Conservation (phyloP, 352 stramenopile species). For the Phytophthora cactorum region DNA sequence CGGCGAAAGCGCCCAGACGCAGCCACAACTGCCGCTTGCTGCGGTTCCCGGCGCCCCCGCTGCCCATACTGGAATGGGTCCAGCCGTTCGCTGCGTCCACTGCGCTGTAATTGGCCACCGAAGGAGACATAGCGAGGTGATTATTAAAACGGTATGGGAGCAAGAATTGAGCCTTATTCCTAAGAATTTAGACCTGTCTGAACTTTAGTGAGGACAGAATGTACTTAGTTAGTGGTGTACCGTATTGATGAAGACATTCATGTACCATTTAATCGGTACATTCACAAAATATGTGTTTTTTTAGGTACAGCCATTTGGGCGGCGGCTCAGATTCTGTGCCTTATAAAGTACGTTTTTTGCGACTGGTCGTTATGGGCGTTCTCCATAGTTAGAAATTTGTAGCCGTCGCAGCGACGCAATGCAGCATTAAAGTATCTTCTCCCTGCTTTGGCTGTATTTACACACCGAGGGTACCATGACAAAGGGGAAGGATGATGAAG, state of each 20-base stretch:
- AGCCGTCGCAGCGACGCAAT: constrained; percentile 3
- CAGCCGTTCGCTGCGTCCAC: constrained; percentile 22
- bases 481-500: constrained; percentile 26
- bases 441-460: constrained; percentile 4
- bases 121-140: constrained; percentile 20
- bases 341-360: neutral
- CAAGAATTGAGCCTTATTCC: neutral
- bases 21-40: constrained; percentile 29
- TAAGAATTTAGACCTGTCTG: constrained; percentile 1
- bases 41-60: neutral
- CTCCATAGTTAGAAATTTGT: neutral
- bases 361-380: neutral
- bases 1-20: constrained; percentile 22
- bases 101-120: constrained; percentile 29
- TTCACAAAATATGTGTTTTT: no score
- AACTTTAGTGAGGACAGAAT: constrained; percentile 1
- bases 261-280: no score
- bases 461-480: constrained; percentile 4
- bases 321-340: no score
- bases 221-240: no score
- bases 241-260: no score
- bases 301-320: no score
- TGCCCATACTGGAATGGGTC: constrained; percentile 13
- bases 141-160: neutral
- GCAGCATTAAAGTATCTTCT: constrained; percentile 3